Evolutionary conservation across 148 eudicot species (phyloP).

Genomic region (Beta vulgaris): DNA sequence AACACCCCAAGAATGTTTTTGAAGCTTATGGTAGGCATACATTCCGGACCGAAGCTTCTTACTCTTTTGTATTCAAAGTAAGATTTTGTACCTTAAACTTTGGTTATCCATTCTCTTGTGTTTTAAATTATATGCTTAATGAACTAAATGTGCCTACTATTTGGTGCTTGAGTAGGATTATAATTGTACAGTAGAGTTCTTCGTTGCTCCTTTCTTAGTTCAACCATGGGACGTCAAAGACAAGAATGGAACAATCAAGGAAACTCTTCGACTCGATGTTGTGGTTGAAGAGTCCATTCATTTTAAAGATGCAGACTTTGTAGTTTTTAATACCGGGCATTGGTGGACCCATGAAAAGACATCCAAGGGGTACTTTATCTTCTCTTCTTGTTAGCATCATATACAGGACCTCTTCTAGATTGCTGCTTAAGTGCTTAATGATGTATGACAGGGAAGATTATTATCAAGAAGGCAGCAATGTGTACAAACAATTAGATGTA

Average conservation of each 20-base stretch:
- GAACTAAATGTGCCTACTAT: background rate
- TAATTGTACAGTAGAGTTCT: slow-evolving; percentile 73
- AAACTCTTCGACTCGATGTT: slow-evolving; percentile 84
- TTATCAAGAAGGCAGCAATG: slow-evolving; percentile 94
- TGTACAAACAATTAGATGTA: slow-evolving; percentile 66
- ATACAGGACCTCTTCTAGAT: background rate
- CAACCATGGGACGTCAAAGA: slow-evolving; percentile 70
- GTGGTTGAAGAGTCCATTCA: slow-evolving; percentile 49
- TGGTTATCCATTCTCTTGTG: no score
- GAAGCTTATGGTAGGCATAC: slow-evolving; percentile 72
- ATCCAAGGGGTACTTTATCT: slow-evolving; percentile 61
- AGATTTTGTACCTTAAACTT: slow-evolving; percentile 7
- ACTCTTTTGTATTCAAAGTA: slow-evolving; percentile 82
- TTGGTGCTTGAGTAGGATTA: slow-evolving; percentile 54
- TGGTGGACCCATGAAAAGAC: slow-evolving; percentile 99
- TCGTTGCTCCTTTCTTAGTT: slow-evolving; percentile 86
- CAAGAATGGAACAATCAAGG: slow-evolving; percentile 55
- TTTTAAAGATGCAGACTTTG: slow-evolving; percentile 63
- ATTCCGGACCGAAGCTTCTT: slow-evolving; percentile 75
- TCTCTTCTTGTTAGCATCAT: background rate
- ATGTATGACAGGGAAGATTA: slow-evolving; percentile 59
- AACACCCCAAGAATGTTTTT: slow-evolving; percentile 63
- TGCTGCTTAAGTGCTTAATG: background rate
- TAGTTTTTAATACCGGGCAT: slow-evolving; percentile 91
- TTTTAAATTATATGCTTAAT: background rate